phyloP scores from a whole-genome alignment of 768 basidiomycete species.

The Lyophyllum semitale region DNA sequence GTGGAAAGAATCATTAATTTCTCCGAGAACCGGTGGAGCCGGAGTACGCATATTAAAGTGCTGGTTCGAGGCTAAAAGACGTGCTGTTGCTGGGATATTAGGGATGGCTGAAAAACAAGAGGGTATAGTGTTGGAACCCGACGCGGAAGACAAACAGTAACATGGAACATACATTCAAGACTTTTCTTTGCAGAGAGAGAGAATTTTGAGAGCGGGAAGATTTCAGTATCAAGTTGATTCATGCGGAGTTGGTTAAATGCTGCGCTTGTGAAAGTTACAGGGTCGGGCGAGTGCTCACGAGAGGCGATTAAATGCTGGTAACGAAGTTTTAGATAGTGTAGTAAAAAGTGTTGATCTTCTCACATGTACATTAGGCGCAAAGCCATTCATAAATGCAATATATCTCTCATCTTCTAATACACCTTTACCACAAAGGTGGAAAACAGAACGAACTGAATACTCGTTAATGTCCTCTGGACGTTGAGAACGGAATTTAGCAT shows the following conservation, averaged over 20 bases:
- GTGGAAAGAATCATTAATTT: constrained; percentile 41
- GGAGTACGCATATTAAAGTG: constrained; percentile 49
- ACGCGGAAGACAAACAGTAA: background rate
- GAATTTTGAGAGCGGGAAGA: constrained; percentile 74
- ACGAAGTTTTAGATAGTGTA: background rate
- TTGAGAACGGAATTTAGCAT: constrained; percentile 48
- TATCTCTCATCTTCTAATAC: constrained; percentile 76
- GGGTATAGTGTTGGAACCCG: background rate
- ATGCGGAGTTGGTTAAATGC: constrained; percentile 74
- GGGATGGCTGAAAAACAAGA: constrained; percentile 32
- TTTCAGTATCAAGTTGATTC: constrained; percentile 64
- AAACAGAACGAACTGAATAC: constrained; percentile 52
- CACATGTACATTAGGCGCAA: constrained; percentile 64
- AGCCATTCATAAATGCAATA: constrained; percentile 68
- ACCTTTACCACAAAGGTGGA: constrained; percentile 71
- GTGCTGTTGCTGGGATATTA: constrained; percentile 48
- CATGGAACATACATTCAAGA: constrained; percentile 35
- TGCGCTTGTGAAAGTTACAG: constrained; percentile 72
- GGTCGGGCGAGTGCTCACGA: constrained; percentile 58
- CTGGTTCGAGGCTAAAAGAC: constrained; percentile 42
- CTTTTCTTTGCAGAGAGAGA: constrained; percentile 39
- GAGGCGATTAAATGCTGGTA: constrained; percentile 77
- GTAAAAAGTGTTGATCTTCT: constrained; percentile 22
- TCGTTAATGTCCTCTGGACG: constrained; percentile 39
- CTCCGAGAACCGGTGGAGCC: constrained; percentile 35